phyloP scores from a whole-genome alignment of 2,329 filamentous ascomycete genomes.

The Aspergillus calidoustus region DNA sequence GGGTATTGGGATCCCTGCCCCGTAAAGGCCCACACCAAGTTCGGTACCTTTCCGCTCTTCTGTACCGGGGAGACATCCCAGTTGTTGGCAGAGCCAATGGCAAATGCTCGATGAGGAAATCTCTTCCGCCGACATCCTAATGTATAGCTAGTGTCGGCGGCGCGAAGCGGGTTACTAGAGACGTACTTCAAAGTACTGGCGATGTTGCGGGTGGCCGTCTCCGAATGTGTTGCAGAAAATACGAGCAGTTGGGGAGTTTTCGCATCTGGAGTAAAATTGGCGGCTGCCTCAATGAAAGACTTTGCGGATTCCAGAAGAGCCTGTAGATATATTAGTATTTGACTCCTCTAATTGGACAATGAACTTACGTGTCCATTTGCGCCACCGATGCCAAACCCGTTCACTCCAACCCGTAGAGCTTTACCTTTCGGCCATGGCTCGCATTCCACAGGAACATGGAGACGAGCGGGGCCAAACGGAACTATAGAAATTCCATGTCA shows the following conservation, averaged over 20 bases:
- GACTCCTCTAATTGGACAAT: background rate
- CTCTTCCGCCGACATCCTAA: conserved; percentile 1
- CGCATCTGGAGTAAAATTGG: background rate
- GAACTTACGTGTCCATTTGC: conserved; percentile 20
- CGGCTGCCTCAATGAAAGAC: background rate
- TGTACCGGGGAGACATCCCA: conserved; percentile 4
- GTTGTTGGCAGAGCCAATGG: background rate
- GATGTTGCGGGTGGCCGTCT: background rate
- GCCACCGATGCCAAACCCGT: conserved; percentile 33
- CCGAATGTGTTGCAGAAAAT: conserved; percentile 2
- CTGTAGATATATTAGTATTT: background rate
- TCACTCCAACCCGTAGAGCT: conserved; percentile 29
- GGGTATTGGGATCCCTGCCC: conserved; percentile 41
- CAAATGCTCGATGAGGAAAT: conserved; percentile 2
- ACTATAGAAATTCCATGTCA: conserved; percentile 3
- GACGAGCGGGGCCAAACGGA: conserved; percentile 16
- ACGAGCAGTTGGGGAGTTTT: background rate
- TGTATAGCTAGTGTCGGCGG: background rate
- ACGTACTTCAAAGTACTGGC: background rate
- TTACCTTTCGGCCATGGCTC: conserved; percentile 26
- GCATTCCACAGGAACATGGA: conserved; percentile 3
- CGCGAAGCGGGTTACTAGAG: background rate
- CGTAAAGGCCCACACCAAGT: conserved; percentile 18
- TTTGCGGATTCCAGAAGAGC: background rate
- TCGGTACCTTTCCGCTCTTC: conserved; percentile 28